These are phyloP conservation scores for Globisporangium takayamanum DNA, from an alignment of 352 stramenopile genomes.

Conservation along the genomic window DNA sequence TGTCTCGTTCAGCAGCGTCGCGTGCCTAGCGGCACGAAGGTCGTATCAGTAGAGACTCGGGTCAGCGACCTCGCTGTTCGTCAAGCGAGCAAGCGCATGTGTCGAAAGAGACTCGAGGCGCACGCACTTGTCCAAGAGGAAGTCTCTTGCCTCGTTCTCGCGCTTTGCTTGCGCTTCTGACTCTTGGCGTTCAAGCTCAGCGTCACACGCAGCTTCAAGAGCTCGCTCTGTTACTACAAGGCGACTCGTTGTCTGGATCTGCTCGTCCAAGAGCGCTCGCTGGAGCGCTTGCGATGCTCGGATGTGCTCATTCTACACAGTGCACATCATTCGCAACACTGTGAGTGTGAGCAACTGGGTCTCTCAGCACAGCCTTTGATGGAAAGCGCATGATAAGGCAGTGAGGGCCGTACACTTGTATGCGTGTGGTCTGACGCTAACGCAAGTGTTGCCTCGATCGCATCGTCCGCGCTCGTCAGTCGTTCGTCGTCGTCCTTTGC, in stretches of 20 bases:
- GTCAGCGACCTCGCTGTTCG: too few species aligned
- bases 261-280: slow-evolving; percentile 11
- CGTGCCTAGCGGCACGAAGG: slow-evolving; percentile 25
- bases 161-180: slow-evolving; percentile 1
- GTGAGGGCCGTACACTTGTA: background rate
- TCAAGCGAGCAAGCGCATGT: too few species aligned
- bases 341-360: background rate
- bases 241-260: background rate
- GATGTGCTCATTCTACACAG: background rate
- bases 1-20: slow-evolving; percentile 23
- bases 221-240: background rate
- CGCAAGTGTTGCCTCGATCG: background rate
- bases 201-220: slow-evolving; percentile 8
- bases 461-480: too few species aligned
- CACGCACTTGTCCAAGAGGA: slow-evolving; percentile 7
- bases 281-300: slow-evolving; percentile 3
- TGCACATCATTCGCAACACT: background rate
- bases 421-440: background rate
- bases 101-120: too few species aligned
- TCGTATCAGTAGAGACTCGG: background rate
- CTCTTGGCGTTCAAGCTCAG: background rate
- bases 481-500: too few species aligned
- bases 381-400: background rate
- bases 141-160: slow-evolving; percentile 6
- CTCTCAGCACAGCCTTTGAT: too few species aligned